Base-by-base conservation (phyloP, 306 rosid species). In the Lotus japonicus region DNA sequence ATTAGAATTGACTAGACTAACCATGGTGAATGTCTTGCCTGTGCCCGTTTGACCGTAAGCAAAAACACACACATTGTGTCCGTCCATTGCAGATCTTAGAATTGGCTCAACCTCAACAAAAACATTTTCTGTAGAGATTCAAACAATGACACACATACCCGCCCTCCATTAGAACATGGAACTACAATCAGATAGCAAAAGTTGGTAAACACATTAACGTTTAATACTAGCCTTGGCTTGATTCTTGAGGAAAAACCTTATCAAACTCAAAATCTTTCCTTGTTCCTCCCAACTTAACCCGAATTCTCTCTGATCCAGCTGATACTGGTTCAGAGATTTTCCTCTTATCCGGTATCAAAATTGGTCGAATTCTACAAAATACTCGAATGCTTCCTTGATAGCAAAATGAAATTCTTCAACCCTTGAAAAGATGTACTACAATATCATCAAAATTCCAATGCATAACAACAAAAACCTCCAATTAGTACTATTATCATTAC, bases 1-100 rank as follows among this genome's bases (percentile, higher is more conserved):
- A 31, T 31, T 31, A 26, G 23, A 64, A 7, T n/a, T 64, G 19
- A 5, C 36, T 31, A 31, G 6, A 86, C 94, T 76, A 44, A 92
- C 98, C 97, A 92, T 92, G 61, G 98, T 90, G 83, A 84, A 92
- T 61, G 98, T 90, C 83, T 92, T 92, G 71, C 98, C 98, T 1
- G 98, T 92, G 75, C 97, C 89, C 3, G 98, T 92, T 85, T 92
- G 98, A 68, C 98, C 98, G 3, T 86, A 91, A 70, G 98, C 96
- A 36, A 92, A 82, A 71, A 92, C 75, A 45, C 96, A 92, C 11
- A 90, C 98, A 70, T 88, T 92, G 62, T 90, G 89, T 10, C 98
- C 98, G 46, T 92, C 97, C 64, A 90, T 79, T 23, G 97, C 94
- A 36, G 97, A 92, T 82, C 87, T 85, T 70, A 90, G 79, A 69